phyloP scores from a whole-genome alignment of 2,329 filamentous ascomycete genomes.

The Phialemoniopsis sp. region DNA sequence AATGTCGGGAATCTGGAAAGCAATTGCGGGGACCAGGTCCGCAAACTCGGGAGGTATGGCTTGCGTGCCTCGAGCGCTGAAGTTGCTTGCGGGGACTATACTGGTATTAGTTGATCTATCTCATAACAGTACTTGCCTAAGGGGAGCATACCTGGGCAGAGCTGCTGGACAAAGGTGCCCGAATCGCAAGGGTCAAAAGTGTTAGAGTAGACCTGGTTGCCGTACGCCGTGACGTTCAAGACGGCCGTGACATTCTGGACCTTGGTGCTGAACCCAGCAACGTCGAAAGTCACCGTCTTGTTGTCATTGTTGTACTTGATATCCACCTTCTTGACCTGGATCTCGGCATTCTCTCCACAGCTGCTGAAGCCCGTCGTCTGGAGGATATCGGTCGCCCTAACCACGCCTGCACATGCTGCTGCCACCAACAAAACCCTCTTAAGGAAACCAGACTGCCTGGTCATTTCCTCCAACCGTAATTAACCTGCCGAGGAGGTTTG shows the following conservation, averaged over 20 bases:
- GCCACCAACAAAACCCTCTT: conserved; percentile 11
- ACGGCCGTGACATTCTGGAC: conserved; percentile 76
- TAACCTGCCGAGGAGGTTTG: too few species aligned
- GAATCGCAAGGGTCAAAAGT: conserved; percentile 78
- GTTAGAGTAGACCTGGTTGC: conserved; percentile 72
- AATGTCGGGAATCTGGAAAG: conserved; percentile 87
- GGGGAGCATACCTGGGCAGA: conserved; percentile 72
- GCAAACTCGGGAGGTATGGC: conserved; percentile 68
- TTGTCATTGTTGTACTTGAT: conserved; percentile 75
- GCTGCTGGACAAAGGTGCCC: conserved; percentile 60
- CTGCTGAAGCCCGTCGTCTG: conserved; percentile 76
- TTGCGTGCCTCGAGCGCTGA: conserved; percentile 69
- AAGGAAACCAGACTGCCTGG: conserved; percentile 2
- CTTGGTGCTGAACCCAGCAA: conserved; percentile 70
- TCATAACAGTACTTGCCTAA: not conserved
- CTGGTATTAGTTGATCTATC: conserved; percentile 10
- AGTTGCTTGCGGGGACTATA: conserved; percentile 68
- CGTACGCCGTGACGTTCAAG: conserved; percentile 79
- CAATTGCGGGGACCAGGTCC: conserved; percentile 76
- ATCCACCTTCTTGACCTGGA: conserved; percentile 70
- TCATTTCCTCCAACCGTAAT: not conserved
- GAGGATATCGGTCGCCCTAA: conserved; percentile 56
- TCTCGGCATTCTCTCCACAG: conserved; percentile 56
- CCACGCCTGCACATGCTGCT: not conserved
- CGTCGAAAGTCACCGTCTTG: conserved; percentile 73